Conservation (phyloP, 2,329 filamentous ascomycete genomes). For the Thielaviopsis euricoi region DNA sequence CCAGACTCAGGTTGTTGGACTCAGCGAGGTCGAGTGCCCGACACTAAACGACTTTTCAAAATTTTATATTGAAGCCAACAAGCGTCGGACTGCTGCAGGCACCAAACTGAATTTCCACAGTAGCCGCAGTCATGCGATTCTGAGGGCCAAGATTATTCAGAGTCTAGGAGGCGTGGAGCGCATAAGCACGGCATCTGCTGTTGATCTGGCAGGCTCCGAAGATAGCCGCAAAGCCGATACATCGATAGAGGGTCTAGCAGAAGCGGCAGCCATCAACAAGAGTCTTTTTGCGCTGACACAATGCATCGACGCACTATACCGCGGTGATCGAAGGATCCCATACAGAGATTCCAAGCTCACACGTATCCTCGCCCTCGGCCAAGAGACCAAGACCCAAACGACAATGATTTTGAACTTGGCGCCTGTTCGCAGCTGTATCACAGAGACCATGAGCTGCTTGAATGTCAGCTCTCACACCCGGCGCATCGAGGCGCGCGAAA, state of each 20-base stretch:
- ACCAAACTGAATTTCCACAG: conserved; percentile 90
- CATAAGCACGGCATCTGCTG: conserved; percentile 78
- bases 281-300: conserved; percentile 87
- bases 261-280: conserved; percentile 96
- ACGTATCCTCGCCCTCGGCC: conserved; percentile 74
- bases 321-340: conserved; percentile 60
- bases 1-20: conserved; percentile 71
- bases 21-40: conserved; percentile 67
- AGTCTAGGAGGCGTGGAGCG: conserved; percentile 49
- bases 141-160: conserved; percentile 78
- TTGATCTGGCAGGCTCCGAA: conserved; percentile 88
- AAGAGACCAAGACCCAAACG: conserved; percentile 76
- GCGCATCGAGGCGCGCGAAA: conserved; percentile 87
- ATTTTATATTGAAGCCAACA: conserved; percentile 82
- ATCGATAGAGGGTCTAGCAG: conserved; percentile 78
- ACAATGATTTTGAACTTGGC: conserved; percentile 95
- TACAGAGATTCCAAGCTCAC: conserved; percentile 98
- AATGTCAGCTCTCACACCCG: conserved; percentile 93
- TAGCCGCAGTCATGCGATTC: conserved; percentile 75
- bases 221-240: conserved; percentile 92
- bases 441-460: conserved; percentile 82
- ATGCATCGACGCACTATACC: conserved; percentile 85
- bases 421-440: conserved; percentile 78
- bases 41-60: conserved; percentile 81
- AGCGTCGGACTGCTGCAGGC: conserved; percentile 72